Evolutionary conservation across 352 stramenopile genomes (phyloP).

Genomic region (Phytophthora fragariaefolia): DNA sequence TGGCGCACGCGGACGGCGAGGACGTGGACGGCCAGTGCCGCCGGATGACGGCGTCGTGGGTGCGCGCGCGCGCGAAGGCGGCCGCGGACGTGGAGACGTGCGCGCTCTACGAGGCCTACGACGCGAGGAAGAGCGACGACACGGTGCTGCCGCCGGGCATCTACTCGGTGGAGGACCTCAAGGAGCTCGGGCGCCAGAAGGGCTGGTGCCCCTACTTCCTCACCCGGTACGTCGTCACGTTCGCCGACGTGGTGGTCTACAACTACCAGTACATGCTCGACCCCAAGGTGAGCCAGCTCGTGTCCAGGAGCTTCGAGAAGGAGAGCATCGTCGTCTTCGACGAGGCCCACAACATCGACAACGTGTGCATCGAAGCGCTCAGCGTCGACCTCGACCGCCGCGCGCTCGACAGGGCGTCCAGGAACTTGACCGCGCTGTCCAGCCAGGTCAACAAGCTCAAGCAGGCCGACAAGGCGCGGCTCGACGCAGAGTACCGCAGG

Average conservation of each 20-base stretch:
- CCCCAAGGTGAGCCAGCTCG: slow-evolving; percentile 94
- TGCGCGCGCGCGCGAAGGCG: slow-evolving; percentile 79
- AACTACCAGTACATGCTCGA: slow-evolving; percentile 99
- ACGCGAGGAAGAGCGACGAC: slow-evolving; percentile 89
- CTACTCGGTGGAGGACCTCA: slow-evolving; percentile 97
- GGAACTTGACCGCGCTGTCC: slow-evolving; percentile 87
- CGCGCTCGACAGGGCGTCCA: slow-evolving; percentile 91
- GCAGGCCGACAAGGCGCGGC: slow-evolving; percentile 87
- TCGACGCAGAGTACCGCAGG: slow-evolving; percentile 96
- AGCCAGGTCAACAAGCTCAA: slow-evolving; percentile 90
- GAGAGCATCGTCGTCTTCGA: slow-evolving; percentile 97
- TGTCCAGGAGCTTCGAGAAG: slow-evolving; percentile 95
- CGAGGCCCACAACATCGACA: slow-evolving; percentile 99
- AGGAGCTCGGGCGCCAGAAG: slow-evolving; percentile 90
- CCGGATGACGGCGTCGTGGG: slow-evolving; percentile 98
- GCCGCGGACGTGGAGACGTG: slow-evolving; percentile 73
- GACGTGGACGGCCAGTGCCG: slow-evolving; percentile 97
- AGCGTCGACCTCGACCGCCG: slow-evolving; percentile 96
- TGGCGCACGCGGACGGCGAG: slow-evolving; percentile 96
- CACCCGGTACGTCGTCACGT: slow-evolving; percentile 96
- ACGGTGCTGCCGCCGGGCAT: slow-evolving; percentile 92
- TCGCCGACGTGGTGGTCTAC: slow-evolving; percentile 98
- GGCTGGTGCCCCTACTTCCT: slow-evolving; percentile 99
- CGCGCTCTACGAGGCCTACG: slow-evolving; percentile 93
- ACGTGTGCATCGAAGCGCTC: slow-evolving; percentile 99